A percentile compares a stretch with the other conserved stretches of the same genome.
Conservation (phyloP, 495 filamentous ascomycete genomes). For the Talaromyces wortmannii region DNA sequence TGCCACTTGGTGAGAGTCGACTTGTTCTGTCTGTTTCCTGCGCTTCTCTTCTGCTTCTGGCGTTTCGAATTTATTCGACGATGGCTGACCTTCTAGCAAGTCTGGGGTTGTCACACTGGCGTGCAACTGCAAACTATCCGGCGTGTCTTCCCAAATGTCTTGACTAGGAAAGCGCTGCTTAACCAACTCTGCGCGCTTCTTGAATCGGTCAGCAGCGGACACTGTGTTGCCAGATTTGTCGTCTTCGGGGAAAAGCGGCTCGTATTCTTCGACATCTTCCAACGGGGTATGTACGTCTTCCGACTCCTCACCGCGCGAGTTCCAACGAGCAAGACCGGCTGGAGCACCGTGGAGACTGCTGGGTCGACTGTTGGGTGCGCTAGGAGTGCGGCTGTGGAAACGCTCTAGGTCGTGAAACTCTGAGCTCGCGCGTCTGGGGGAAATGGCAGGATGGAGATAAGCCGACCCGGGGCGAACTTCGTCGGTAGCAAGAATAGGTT, state of each 20-base stretch:
- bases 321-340: slow-evolving; percentile 38
- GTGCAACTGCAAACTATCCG: slow-evolving; percentile 74
- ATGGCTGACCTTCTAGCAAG: slow-evolving; percentile 18
- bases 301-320: slow-evolving; percentile 40
- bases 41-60: slow-evolving; percentile 50
- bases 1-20: slow-evolving; percentile 39
- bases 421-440: slow-evolving; percentile 54
- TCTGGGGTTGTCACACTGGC: slow-evolving; percentile 84
- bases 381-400: slow-evolving; percentile 44
- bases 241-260: slow-evolving; percentile 89
- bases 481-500: slow-evolving; percentile 87
- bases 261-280: slow-evolving; percentile 89
- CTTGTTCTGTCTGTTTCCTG: slow-evolving; percentile 36
- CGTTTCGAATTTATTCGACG: slow-evolving; percentile 37
- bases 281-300: slow-evolving; percentile 61
- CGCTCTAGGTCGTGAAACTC: slow-evolving; percentile 40
- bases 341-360: slow-evolving; percentile 50
- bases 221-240: slow-evolving; percentile 53
- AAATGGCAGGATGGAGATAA: slow-evolving; percentile 66
- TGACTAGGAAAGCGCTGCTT: slow-evolving; percentile 83
- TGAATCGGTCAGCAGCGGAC: slow-evolving; percentile 53
- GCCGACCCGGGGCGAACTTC: slow-evolving; percentile 76
- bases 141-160: slow-evolving; percentile 96
- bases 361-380: slow-evolving; percentile 62
- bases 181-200: slow-evolving; percentile 51